These are phyloP conservation scores for Fusarium vanettenii DNA, from an alignment of 2,329 filamentous ascomycete species.

Conservation along the genomic window DNA sequence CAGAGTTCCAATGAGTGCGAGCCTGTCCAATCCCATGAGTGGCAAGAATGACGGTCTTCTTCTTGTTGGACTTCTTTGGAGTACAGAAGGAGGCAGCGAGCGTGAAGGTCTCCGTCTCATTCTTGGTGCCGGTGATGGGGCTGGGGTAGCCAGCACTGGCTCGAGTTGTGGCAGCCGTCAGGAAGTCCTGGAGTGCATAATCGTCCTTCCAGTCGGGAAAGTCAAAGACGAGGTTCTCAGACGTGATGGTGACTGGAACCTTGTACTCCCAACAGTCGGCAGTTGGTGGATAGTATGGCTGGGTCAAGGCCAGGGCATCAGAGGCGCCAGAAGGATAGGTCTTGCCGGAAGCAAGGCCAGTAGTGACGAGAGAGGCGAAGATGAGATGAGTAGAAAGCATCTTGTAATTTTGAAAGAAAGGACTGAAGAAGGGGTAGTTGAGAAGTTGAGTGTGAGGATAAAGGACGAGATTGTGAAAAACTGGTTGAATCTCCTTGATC, in stretches of 20 bases:
- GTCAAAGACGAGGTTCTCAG: constrained; percentile 17
- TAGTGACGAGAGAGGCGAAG: neutral
- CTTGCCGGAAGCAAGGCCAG: neutral
- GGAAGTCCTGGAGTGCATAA: constrained; percentile 27
- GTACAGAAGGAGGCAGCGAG: constrained; percentile 32
- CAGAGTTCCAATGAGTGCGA: constrained; percentile 32
- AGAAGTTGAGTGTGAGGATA: neutral
- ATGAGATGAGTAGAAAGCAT: neutral
- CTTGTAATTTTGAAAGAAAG: neutral
- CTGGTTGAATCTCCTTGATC: neutral
- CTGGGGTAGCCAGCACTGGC: constrained; percentile 22
- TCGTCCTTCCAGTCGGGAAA: constrained; percentile 29
- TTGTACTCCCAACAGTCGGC: constrained; percentile 33
- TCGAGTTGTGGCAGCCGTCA: constrained; percentile 19
- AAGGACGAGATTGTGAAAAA: neutral
- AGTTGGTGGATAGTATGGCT: constrained; percentile 25
- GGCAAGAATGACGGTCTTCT: constrained; percentile 22
- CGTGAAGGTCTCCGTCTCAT: constrained; percentile 19
- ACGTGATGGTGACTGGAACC: constrained; percentile 23
- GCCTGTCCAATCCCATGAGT: constrained; percentile 31
- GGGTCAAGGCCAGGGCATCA: neutral
- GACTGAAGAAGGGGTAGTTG: neutral
- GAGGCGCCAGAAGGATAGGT: neutral
- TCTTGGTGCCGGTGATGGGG: constrained; percentile 17
- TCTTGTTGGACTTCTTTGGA: constrained; percentile 3